Evolutionary conservation across 2,329 filamentous ascomycete species (phyloP).

Genomic region (Penicillium sp.): DNA sequence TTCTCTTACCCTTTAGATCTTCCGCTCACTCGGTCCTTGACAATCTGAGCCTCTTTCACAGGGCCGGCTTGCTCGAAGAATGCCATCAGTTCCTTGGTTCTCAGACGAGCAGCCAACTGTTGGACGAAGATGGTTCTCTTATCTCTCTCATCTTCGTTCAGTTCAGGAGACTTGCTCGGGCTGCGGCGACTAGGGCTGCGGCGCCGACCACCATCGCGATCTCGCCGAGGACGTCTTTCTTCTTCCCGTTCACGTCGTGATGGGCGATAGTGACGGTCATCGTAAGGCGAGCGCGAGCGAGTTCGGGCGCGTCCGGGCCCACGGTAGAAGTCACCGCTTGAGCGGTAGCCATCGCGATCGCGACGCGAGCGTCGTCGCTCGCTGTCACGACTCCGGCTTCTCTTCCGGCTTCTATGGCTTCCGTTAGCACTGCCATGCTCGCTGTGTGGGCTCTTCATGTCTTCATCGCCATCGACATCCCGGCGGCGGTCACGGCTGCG

Average conservation of each 20-base stretch:
- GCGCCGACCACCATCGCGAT: conserved; percentile 39
- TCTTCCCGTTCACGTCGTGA: conserved; percentile 45
- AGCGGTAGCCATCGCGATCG: conserved; percentile 51
- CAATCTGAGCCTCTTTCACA: conserved; percentile 96
- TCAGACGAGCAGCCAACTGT: conserved; percentile 88
- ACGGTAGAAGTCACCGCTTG: conserved; percentile 66
- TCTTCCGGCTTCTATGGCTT: conserved; percentile 71
- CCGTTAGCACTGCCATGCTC: conserved; percentile 64
- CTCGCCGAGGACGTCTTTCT: conserved; percentile 47
- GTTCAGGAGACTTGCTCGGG: conserved; percentile 53
- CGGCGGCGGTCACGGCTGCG: conserved; percentile 51
- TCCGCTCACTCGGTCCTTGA: conserved; percentile 93
- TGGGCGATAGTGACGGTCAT: conserved; percentile 52
- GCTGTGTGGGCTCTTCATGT: conserved; percentile 62
- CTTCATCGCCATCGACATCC: conserved; percentile 53
- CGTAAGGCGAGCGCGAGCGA: conserved; percentile 65
- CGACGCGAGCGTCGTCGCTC: conserved; percentile 68
- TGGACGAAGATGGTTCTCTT: conserved; percentile 96
- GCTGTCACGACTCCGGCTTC: conserved; percentile 72
- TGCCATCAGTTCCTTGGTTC: conserved; percentile 83
- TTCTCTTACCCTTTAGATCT: conserved; percentile 85
- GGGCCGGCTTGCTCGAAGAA: conserved; percentile 95
- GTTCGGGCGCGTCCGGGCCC: conserved; percentile 59
- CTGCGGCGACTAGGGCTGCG: conserved; percentile 40
- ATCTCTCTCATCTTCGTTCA: conserved; percentile 93